Evolutionary conservation across 352 stramenopile genomes (phyloP).

Genomic region (Pythium insidiosum): DNA sequence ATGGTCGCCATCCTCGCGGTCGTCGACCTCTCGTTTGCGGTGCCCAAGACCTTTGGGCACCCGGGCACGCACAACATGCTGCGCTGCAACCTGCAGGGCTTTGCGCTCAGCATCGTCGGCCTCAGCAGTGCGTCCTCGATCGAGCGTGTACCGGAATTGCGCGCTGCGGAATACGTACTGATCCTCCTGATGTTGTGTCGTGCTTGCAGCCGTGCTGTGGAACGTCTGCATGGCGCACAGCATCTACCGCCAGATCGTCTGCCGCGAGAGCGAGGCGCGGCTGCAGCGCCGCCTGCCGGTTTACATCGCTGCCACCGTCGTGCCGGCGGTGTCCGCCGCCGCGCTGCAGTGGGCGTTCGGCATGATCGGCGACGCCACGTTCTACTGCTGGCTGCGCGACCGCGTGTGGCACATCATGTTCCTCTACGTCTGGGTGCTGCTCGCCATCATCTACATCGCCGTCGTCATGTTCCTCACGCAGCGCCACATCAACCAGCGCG

Average conservation of each 20-base stretch:
- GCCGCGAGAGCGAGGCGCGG: constrained; percentile 49
- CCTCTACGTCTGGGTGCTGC: constrained; percentile 59
- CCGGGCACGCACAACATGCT: constrained; percentile 13
- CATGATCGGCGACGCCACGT: constrained; percentile 32
- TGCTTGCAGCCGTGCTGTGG: constrained; percentile 39
- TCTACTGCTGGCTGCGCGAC: constrained; percentile 73
- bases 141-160: no score
- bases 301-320: constrained; percentile 40
- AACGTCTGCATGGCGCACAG: constrained; percentile 65
- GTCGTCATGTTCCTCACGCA: constrained; percentile 59
- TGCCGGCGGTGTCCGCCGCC: constrained; percentile 30
- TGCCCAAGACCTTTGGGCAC: constrained; percentile 45
- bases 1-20: constrained; percentile 71
- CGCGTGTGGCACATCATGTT: constrained; percentile 35
- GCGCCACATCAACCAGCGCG: constrained; percentile 32
- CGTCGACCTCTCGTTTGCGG: constrained; percentile 34
- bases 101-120: constrained; percentile 35
- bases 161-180: no score
- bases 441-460: constrained; percentile 58
- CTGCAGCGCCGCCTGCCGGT: constrained; percentile 51
- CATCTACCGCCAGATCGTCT: constrained; percentile 62
- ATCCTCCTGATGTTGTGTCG: neutral
- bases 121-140: constrained; percentile 36
- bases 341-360: constrained; percentile 16
- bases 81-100: constrained; percentile 43